A percentile compares a stretch with the other conserved stretches of the same genome.
phyloP scores from a whole-genome alignment of 1,284 basidiomycete species.

The Fomes fomentarius region DNA sequence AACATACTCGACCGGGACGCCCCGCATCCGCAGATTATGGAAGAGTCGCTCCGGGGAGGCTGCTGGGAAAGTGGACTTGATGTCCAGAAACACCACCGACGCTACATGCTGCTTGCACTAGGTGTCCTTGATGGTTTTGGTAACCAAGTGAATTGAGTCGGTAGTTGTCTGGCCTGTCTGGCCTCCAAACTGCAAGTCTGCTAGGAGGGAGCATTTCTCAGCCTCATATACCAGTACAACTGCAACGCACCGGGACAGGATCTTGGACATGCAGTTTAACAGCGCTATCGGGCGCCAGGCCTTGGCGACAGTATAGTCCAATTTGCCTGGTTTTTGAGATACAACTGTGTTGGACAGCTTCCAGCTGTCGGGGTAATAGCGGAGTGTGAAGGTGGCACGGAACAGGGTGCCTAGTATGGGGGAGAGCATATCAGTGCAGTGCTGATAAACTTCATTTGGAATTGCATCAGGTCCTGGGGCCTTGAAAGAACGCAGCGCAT shows the following conservation, averaged over 20 bases:
- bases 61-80: slow-evolving; percentile 45
- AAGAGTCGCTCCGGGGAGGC: slow-evolving; percentile 34
- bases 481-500: slow-evolving; percentile 34
- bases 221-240: slow-evolving; percentile 26
- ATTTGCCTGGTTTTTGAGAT: too few species aligned
- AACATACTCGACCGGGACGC: slow-evolving; percentile 30
- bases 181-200: slow-evolving; percentile 39
- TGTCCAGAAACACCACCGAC: slow-evolving; percentile 39
- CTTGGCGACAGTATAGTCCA: too few species aligned
- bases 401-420: slow-evolving; percentile 34
- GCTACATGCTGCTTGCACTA: slow-evolving; percentile 38
- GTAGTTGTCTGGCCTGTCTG: slow-evolving; percentile 37
- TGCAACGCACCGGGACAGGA: slow-evolving; percentile 33
- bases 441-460: slow-evolving; percentile 38
- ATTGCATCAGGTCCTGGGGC: slow-evolving; percentile 38
- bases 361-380: slow-evolving; percentile 38
- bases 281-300: too few species aligned
- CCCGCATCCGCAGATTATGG: slow-evolving; percentile 35
- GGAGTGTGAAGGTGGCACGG: slow-evolving; percentile 29
- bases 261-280: slow-evolving; percentile 40
- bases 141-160: slow-evolving; percentile 40
- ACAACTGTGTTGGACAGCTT: too few species aligned
- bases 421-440: slow-evolving; percentile 31
- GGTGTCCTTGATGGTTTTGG: too few species aligned
- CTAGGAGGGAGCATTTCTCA: slow-evolving; percentile 28